phyloP scores from a whole-genome alignment of 257 asterid species.

The Parsonsia alboflavescens region DNA sequence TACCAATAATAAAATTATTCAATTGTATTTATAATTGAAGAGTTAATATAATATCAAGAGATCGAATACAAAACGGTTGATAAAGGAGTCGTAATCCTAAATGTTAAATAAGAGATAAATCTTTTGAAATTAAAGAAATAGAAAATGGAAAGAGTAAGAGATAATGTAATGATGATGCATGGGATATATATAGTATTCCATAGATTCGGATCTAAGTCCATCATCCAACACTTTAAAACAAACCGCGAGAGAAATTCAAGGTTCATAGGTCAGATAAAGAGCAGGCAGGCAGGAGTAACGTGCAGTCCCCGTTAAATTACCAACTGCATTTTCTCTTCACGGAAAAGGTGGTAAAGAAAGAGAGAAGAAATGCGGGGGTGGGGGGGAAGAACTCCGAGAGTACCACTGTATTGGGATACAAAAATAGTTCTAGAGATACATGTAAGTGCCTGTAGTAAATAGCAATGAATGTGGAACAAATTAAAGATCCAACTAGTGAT shows the following conservation, averaged over 20 bases:
- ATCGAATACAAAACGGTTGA: too few relatives aligned
- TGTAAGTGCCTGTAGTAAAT: not conserved
- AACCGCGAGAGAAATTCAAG: not conserved
- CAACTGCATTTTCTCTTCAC: not conserved
- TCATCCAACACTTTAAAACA: not conserved
- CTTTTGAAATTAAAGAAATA: too few relatives aligned
- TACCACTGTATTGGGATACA: slow-evolving; percentile 2
- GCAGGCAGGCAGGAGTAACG: not conserved
- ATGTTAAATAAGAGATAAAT: too few relatives aligned
- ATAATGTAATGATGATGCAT: too few relatives aligned
- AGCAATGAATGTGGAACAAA: not conserved
- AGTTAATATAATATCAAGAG: too few relatives aligned
- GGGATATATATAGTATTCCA: too few relatives aligned
- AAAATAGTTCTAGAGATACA: not conserved
- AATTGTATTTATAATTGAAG: too few relatives aligned
- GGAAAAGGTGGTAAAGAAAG: not conserved
- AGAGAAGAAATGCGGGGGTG: too few relatives aligned
- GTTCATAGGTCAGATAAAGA: not conserved
- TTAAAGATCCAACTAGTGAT: too few relatives aligned
- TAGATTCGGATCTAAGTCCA: not conserved
- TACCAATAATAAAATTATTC: too few relatives aligned
- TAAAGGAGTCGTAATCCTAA: too few relatives aligned
- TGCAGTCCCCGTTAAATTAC: not conserved
- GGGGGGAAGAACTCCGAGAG: not conserved
- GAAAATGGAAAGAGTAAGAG: too few relatives aligned